Evolutionary conservation across 352 stramenopile species (phyloP).

Genomic region (Pythium dissotocum): DNA sequence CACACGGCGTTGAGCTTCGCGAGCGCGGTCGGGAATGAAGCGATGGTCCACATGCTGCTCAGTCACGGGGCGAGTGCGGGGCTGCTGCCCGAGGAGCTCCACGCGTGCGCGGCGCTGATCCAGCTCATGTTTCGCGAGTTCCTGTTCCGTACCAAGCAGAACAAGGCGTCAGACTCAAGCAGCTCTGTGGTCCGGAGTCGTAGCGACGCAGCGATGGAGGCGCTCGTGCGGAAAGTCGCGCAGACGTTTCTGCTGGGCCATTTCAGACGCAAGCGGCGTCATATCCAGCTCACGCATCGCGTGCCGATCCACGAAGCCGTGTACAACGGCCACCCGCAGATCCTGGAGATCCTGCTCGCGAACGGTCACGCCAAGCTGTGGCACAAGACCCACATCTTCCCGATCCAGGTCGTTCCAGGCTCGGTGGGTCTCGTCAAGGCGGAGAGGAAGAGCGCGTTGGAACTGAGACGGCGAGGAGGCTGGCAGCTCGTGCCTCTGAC

Average conservation of each 20-base stretch:
- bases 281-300: slow-evolving; percentile 63
- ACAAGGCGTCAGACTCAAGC: neutral
- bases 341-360: slow-evolving; percentile 51
- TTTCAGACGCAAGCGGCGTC: slow-evolving; percentile 42
- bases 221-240: slow-evolving; percentile 60
- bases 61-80: slow-evolving; percentile 52
- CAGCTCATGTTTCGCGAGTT: slow-evolving; percentile 60
- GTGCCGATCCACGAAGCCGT: slow-evolving; percentile 73
- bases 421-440: slow-evolving; percentile 3
- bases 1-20: slow-evolving; percentile 77
- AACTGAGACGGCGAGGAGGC: slow-evolving; percentile 30
- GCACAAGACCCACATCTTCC: slow-evolving; percentile 66
- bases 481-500: slow-evolving; percentile 58
- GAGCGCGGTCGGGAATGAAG: slow-evolving; percentile 66
- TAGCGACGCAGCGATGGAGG: slow-evolving; percentile 48
- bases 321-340: slow-evolving; percentile 61
- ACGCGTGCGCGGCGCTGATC: slow-evolving; percentile 62
- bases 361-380: slow-evolving; percentile 48
- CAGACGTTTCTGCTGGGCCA: slow-evolving; percentile 63
- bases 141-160: slow-evolving; percentile 30
- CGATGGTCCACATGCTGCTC: slow-evolving; percentile 71
- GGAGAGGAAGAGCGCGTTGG: slow-evolving; percentile 2
- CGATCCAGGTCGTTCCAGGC: slow-evolving; percentile 46
- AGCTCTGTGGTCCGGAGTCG: slow-evolving; percentile 1
- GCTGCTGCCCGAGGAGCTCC: slow-evolving; percentile 47